Evolutionary conservation across 768 basidiomycete genomes (phyloP).

Genomic region (Hygrocybe punicea): DNA sequence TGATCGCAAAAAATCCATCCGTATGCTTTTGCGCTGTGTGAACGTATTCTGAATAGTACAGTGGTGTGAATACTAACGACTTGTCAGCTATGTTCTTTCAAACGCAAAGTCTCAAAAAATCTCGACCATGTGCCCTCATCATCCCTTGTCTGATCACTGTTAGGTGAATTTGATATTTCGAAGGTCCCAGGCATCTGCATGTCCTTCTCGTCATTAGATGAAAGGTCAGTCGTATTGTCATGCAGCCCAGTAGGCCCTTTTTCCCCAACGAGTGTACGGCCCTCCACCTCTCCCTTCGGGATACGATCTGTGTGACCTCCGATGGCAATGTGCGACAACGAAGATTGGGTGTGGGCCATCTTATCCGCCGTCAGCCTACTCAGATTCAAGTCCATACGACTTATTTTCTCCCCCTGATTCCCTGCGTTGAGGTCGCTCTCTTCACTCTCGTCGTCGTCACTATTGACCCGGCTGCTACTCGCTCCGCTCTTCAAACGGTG

Average conservation of each 20-base stretch:
- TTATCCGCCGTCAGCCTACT: not conserved
- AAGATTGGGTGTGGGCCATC: too few species aligned
- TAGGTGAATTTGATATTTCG: conserved; percentile 22
- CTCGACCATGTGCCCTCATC: conserved; percentile 3
- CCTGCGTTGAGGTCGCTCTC: conserved; percentile 3
- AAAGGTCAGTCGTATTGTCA: not conserved
- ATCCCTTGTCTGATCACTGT: not conserved
- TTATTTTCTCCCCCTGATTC: not conserved
- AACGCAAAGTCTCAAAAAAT: conserved; percentile 8
- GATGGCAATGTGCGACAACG: too few species aligned
- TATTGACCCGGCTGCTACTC: conserved; percentile 36
- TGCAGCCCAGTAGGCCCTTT: not conserved
- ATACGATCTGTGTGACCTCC: too few species aligned
- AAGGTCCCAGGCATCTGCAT: conserved; percentile 55
- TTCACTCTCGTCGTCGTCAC: conserved; percentile 32
- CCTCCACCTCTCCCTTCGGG: too few species aligned
- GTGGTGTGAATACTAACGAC: too few species aligned
- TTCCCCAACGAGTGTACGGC: not conserved
- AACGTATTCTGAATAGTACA: too few species aligned
- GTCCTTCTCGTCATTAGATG: conserved; percentile 15
- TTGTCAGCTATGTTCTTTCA: not conserved
- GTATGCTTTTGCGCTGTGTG: too few species aligned
- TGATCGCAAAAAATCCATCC: too few species aligned
- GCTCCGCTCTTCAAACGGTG: conserved; percentile 34
- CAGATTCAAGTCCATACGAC: not conserved